A percentile compares a stretch with the other conserved stretches of the same genome.
Conservation (phyloP, 192 early-diverging fungal genomes). For the Rhizophagus clarus region DNA sequence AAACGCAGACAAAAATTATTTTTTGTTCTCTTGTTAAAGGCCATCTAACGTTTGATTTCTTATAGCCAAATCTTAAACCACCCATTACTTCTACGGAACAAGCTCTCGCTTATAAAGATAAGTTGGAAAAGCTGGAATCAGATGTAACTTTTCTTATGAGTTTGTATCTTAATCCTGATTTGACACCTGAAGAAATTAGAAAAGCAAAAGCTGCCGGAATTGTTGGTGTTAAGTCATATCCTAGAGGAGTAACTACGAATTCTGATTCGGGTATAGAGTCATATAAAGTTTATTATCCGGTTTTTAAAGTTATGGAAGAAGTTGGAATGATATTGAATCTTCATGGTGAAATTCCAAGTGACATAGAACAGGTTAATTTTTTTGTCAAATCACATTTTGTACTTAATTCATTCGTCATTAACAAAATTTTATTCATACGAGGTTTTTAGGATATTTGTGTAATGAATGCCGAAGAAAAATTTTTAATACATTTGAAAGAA, state of each 20-base stretch:
- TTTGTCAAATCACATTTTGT: neutral
- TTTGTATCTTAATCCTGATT: conserved; percentile 83
- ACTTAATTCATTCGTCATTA: neutral
- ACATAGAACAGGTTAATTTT: conserved; percentile 64
- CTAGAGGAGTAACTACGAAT: conserved; percentile 97
- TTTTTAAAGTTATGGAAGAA: conserved; percentile 96
- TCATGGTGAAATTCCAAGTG: conserved; percentile 93
- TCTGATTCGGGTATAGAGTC: conserved; percentile 92
- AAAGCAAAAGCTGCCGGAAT: conserved; percentile 86
- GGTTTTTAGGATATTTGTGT: conserved; percentile 77
- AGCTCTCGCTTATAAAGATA: conserved; percentile 81
- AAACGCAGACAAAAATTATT: neutral
- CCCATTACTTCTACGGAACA: conserved; percentile 85
- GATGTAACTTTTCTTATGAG: conserved; percentile 91
- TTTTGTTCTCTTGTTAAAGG: neutral
- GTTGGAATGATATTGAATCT: conserved; percentile 91
- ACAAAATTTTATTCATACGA: neutral
- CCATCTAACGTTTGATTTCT: conserved; percentile 2
- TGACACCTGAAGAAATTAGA: conserved; percentile 88
- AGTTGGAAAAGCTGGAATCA: conserved; percentile 82
- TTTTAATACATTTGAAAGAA: conserved; percentile 81
- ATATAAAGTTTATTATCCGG: conserved; percentile 88
- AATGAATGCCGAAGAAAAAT: conserved; percentile 94
- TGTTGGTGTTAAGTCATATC: conserved; percentile 88
- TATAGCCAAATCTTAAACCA: conserved; percentile 91